Conservation (phyloP, 2,329 filamentous ascomycete genomes). For the Venturiaceae sp. region DNA sequence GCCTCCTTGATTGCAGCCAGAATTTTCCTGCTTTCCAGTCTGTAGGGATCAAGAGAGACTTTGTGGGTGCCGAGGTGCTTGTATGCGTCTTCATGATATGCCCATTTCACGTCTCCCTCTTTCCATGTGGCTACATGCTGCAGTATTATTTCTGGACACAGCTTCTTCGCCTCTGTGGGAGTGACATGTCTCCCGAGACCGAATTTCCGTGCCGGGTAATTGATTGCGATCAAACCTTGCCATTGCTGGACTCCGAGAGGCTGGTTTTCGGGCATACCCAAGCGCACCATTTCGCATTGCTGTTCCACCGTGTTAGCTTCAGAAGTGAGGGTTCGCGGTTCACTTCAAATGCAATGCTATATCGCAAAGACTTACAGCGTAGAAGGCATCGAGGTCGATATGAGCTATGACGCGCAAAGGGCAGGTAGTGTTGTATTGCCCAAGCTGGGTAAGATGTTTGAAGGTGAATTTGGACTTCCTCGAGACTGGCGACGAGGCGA, state of each 20-base stretch:
- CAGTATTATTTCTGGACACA: slow-evolving; percentile 73
- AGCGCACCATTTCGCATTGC: slow-evolving; percentile 87
- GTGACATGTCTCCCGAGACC: slow-evolving; percentile 74
- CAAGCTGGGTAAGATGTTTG: slow-evolving; percentile 69
- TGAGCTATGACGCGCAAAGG: slow-evolving; percentile 84
- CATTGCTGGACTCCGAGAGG: slow-evolving; percentile 93
- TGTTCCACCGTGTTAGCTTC: slow-evolving; percentile 19
- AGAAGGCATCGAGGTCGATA: slow-evolving; percentile 95
- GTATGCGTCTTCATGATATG: slow-evolving; percentile 73
- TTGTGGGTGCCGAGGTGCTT: slow-evolving; percentile 80
- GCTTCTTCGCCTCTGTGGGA: slow-evolving; percentile 70
- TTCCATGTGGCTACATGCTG: slow-evolving; percentile 95
- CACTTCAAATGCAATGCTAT: slow-evolving; percentile 20
- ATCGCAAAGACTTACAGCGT: slow-evolving; percentile 33
- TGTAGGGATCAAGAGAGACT: slow-evolving; percentile 87
- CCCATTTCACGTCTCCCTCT: slow-evolving; percentile 86
- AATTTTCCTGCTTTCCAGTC: slow-evolving; percentile 75
- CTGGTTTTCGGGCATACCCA: slow-evolving; percentile 62
- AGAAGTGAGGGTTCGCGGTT: neutral
- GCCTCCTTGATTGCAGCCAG: slow-evolving; percentile 66
- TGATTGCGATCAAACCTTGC: slow-evolving; percentile 91
- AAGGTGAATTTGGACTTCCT: slow-evolving; percentile 69
- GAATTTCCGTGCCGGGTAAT: slow-evolving; percentile 79
- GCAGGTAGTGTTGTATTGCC: slow-evolving; percentile 58
- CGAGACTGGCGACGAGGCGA: slow-evolving; percentile 12